Percentiles rank a stretch among this genome's conserved stretches.
Evolutionary conservation across 306 rosid species (phyloP).

Genomic region (Cucurbita argyrosperma): DNA sequence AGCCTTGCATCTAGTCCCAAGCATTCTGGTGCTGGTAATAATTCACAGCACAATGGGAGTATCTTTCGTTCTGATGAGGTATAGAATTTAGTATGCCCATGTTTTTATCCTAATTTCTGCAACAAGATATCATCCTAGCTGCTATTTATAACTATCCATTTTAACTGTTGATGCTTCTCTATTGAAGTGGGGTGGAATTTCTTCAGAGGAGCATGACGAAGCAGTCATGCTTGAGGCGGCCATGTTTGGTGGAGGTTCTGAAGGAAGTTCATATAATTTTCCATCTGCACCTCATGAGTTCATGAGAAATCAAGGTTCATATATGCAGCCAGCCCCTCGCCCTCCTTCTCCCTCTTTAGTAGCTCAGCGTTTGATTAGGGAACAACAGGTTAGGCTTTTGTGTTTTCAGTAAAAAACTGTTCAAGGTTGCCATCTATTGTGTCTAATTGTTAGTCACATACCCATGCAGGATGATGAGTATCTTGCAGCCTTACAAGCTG

Average conservation of each 20-base stretch:
- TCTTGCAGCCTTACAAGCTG: slow-evolving; percentile 79
- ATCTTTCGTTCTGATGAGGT: slow-evolving; percentile 69
- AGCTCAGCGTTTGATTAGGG: slow-evolving; percentile 83
- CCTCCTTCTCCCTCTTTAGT: slow-evolving; percentile 80
- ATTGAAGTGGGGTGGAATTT: slow-evolving; percentile 90
- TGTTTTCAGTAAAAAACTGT: neutral
- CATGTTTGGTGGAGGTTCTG: slow-evolving; percentile 90
- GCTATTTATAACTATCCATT: slow-evolving; percentile 1
- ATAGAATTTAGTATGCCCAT: neutral
- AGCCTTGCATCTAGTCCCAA: slow-evolving; percentile 39
- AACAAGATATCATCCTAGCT: neutral
- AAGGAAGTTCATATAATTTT: slow-evolving; percentile 45
- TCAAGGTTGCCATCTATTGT: slow-evolving; percentile 4
- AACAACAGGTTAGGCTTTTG: slow-evolving; percentile 63
- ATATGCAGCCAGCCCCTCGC: slow-evolving; percentile 32
- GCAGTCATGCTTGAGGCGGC: slow-evolving; percentile 98
- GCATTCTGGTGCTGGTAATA: slow-evolving; percentile 16
- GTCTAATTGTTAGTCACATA: neutral
- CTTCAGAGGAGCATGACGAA: slow-evolving; percentile 82
- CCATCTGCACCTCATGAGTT: slow-evolving; percentile 57
- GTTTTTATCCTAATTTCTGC: neutral
- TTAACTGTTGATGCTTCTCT: slow-evolving; percentile 7
- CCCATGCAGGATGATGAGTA: slow-evolving; percentile 79
- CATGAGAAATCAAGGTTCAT: slow-evolving; percentile 29
- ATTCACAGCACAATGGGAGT: slow-evolving; percentile 22